Evolutionary conservation across 2,329 filamentous ascomycete genomes (phyloP).

Genomic region (Calonectria honghensis): DNA sequence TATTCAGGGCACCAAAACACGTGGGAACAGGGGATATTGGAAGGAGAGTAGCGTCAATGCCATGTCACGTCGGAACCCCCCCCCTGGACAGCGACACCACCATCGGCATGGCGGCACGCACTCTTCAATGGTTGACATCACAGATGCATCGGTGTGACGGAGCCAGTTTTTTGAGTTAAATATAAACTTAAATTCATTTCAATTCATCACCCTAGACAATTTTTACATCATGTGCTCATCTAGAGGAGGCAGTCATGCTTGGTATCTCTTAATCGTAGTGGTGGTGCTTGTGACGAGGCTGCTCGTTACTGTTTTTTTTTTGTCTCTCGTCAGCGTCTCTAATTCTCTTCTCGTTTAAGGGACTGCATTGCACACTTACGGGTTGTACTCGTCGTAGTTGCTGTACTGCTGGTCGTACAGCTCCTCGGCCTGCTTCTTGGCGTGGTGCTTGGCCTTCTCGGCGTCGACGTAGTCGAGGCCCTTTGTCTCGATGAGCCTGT

Average conservation of each 20-base stretch:
- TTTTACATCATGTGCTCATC: background rate
- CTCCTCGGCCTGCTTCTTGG: conserved; percentile 73
- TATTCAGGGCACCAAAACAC: background rate
- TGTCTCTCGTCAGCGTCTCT: background rate
- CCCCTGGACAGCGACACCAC: background rate
- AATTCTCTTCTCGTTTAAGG: too few species aligned
- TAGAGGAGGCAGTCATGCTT: background rate
- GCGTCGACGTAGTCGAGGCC: conserved; percentile 76
- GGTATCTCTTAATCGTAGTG: background rate
- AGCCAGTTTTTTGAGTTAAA: conserved; percentile 20
- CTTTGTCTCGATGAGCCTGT: conserved; percentile 84
- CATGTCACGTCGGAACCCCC: background rate
- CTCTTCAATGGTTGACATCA: conserved; percentile 4
- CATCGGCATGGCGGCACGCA: conserved; percentile 9
- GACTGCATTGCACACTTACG: conserved; percentile 63
- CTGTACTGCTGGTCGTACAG: conserved; percentile 75
- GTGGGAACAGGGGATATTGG: background rate
- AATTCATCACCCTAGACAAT: conserved; percentile 17
- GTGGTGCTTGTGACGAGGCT: conserved; percentile 23
- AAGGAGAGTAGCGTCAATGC: background rate
- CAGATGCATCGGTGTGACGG: background rate
- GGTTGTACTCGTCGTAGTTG: conserved; percentile 71
- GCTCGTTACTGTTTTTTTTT: background rate
- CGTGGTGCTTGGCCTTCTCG: conserved; percentile 75
- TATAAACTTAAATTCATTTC: conserved; percentile 32